phyloP scores from a whole-genome alignment of 1,284 basidiomycete genomes.

The Cutaneotrichosporon cavernicola region DNA sequence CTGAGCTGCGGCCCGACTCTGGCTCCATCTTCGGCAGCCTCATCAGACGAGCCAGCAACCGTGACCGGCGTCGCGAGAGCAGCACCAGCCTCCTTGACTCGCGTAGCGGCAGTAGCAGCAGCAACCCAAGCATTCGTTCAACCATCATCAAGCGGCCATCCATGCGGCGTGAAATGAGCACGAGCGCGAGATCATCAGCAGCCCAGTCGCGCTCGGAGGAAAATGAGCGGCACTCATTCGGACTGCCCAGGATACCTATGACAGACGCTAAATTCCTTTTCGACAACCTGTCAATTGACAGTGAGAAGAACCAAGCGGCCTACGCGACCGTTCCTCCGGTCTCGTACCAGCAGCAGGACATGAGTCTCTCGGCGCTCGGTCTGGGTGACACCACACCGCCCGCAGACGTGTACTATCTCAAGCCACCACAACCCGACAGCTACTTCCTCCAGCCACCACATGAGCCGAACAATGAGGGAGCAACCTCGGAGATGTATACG shows the following conservation, averaged over 20 bases:
- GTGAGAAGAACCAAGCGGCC: conserved; percentile 2
- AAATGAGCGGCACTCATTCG: conserved; percentile 38
- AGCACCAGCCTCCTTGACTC: conserved; percentile 1
- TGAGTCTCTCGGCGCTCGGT: conserved; percentile 9
- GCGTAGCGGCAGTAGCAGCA: neutral
- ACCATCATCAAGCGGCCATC: conserved; percentile 5
- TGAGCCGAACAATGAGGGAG: neutral
- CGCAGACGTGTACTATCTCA: neutral
- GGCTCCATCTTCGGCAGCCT: conserved; percentile 10
- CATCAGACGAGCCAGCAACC: conserved; percentile 5
- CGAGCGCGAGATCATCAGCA: neutral
- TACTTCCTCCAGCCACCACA: neutral
- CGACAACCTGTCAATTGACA: conserved; percentile 3
- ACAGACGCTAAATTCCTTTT: conserved; percentile 18
- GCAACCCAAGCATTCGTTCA: neutral
- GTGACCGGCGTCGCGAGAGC: conserved; percentile 11
- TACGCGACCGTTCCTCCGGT: conserved; percentile 5
- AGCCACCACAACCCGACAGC: neutral
- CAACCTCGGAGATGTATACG: neutral
- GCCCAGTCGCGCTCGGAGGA: conserved; percentile 2
- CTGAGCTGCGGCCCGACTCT: conserved; percentile 7
- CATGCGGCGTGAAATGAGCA: neutral
- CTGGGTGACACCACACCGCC: conserved; percentile 3
- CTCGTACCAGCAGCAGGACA: conserved; percentile 1
- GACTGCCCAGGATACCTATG: conserved; percentile 39